Conservation (phyloP, 2,329 filamentous ascomycete genomes). For the Fusarium compactum region DNA sequence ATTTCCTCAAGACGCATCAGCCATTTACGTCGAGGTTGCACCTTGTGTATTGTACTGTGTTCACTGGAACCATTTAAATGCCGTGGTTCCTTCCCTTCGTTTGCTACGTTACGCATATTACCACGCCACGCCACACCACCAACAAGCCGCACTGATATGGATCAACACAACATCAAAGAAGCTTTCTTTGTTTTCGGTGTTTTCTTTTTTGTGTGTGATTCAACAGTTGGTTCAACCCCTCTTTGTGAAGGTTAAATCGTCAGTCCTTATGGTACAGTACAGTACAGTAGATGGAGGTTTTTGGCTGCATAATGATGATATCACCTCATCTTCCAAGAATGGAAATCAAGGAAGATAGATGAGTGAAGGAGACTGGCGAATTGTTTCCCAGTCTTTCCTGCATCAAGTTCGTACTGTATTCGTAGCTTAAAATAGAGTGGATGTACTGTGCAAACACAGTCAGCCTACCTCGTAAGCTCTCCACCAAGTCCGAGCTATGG, state of each 20-base stretch:
- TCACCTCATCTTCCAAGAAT: constrained; percentile 17
- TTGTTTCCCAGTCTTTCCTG: background rate
- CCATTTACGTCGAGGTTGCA: constrained; percentile 11
- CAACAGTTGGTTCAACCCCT: constrained; percentile 2
- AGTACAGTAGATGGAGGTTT: background rate
- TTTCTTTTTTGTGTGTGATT: constrained; percentile 7
- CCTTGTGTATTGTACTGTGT: constrained; percentile 3
- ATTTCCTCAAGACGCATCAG: constrained; percentile 4
- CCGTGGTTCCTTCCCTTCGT: background rate
- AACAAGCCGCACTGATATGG: constrained; percentile 10
- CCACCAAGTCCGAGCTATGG: constrained; percentile 7
- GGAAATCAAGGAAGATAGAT: constrained; percentile 12
- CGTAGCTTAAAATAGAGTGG: constrained; percentile 5
- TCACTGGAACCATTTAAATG: constrained; percentile 3
- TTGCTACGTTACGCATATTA: constrained; percentile 4
- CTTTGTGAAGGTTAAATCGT: background rate
- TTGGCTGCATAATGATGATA: constrained; percentile 38
- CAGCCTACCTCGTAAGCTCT: constrained; percentile 19
- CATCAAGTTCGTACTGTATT: constrained; percentile 2
- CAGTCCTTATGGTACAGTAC: background rate
- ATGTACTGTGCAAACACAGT: constrained; percentile 16
- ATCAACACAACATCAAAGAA: constrained; percentile 20
- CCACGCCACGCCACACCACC: background rate
- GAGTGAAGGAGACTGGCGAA: constrained; percentile 9
- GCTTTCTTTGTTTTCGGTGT: background rate